Percentiles rank a stretch among this genome's conserved stretches.
Evolutionary conservation across 495 filamentous ascomycete genomes (phyloP).

Genomic region (Neurospora sp.): DNA sequence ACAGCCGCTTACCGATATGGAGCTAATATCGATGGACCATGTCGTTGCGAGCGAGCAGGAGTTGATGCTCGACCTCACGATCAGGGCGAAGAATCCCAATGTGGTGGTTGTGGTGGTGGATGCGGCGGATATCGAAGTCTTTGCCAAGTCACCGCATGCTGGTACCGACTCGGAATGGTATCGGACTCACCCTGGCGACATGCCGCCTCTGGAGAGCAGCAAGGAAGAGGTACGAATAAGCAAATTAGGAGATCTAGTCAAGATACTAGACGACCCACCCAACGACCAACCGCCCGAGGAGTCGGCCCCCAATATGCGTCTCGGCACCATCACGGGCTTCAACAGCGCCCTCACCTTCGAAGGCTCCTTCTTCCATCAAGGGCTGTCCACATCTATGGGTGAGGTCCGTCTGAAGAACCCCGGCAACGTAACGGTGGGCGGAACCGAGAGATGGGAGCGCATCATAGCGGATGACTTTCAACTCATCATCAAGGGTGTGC

Average conservation of each 20-base stretch:
- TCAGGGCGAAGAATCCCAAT: slow-evolving; percentile 84
- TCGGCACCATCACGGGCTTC: slow-evolving; percentile 78
- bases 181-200: slow-evolving; percentile 42
- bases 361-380: slow-evolving; percentile 67
- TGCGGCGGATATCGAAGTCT: slow-evolving; percentile 79
- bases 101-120: slow-evolving; percentile 74
- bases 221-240: slow-evolving; percentile 7
- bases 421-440: slow-evolving; percentile 81
- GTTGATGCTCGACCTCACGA: slow-evolving; percentile 87
- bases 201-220: slow-evolving; percentile 13
- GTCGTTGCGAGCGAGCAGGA: slow-evolving; percentile 91
- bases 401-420: slow-evolving; percentile 72
- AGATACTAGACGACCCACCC: slow-evolving; percentile 40
- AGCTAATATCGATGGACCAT: slow-evolving; percentile 68
- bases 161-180: slow-evolving; percentile 65
- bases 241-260: slow-evolving; percentile 3
- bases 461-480: slow-evolving; percentile 88
- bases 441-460: slow-evolving; percentile 82
- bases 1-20: slow-evolving; percentile 71
- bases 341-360: slow-evolving; percentile 83
- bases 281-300: slow-evolving; percentile 49
- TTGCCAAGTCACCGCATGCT: slow-evolving; percentile 83
- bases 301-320: slow-evolving; percentile 70
- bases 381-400: slow-evolving; percentile 57
- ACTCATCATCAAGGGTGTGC: slow-evolving; percentile 75